phyloP scores from a whole-genome alignment of 495 filamentous ascomycete species.

The Lasiosphaeris hirsuta region DNA sequence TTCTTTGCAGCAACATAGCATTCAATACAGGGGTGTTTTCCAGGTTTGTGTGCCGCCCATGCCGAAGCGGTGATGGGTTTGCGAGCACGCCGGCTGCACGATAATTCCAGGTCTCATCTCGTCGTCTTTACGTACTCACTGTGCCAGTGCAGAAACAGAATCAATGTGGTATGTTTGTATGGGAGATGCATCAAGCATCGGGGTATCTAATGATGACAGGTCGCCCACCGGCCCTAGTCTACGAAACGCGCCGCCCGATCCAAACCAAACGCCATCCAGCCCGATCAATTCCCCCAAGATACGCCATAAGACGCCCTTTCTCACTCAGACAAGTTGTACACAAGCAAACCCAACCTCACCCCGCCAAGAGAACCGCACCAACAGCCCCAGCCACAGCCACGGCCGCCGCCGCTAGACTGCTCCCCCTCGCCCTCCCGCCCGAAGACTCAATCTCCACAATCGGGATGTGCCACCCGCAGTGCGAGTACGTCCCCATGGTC shows the following conservation, averaged over 20 bases:
- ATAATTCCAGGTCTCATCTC: too few species aligned
- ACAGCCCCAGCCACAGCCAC: background rate
- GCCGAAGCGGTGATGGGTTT: too few species aligned
- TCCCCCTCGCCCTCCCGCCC: conserved; percentile 11
- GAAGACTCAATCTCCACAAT: conserved; percentile 32
- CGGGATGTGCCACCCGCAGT: conserved; percentile 45
- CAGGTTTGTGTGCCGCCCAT: too few species aligned
- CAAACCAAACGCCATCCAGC: background rate
- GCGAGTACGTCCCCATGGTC: conserved; percentile 27
- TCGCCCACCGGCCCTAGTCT: background rate
- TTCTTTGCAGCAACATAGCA: conserved; percentile 32
- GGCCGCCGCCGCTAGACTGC: conserved; percentile 2
- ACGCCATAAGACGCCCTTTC: background rate
- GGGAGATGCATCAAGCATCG: conserved; percentile 1
- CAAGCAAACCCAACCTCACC: background rate
- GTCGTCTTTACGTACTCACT: too few species aligned
- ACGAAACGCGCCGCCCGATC: background rate
- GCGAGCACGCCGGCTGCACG: too few species aligned
- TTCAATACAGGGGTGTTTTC: conserved; percentile 33
- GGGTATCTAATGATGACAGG: conserved; percentile 1
- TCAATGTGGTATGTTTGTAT: background rate
- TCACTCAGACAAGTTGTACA: too few species aligned
- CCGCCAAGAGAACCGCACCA: background rate
- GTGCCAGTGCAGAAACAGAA: background rate
- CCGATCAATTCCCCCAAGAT: too few species aligned